Conservation (phyloP, 345 rosid genomes). For the Boechera divaricarpa region DNA sequence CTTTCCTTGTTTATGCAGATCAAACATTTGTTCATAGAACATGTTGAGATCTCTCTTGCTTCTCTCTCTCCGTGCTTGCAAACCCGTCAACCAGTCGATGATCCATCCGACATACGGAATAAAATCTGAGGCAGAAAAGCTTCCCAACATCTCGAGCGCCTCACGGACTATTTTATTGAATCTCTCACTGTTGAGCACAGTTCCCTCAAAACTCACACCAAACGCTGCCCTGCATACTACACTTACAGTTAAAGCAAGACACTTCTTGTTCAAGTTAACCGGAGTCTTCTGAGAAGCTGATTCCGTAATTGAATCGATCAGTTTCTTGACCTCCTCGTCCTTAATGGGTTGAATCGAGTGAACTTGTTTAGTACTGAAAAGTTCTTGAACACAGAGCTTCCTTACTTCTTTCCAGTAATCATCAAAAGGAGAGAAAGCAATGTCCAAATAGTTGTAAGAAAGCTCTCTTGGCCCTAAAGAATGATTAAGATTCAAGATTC, state of each 20-base stretch:
- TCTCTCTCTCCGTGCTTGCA: constrained; percentile 37
- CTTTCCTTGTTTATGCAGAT: constrained; percentile 46
- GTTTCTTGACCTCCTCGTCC: constrained; percentile 51
- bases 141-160: constrained; percentile 38
- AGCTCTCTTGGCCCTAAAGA: constrained; percentile 43
- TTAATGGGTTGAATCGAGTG: constrained; percentile 45
- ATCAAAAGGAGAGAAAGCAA: constrained; percentile 52
- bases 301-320: constrained; percentile 39
- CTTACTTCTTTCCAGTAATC: constrained; percentile 56
- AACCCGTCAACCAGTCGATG: constrained; percentile 51
- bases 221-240: constrained; percentile 52
- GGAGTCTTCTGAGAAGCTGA: constrained; percentile 8
- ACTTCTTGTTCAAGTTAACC: constrained; percentile 40
- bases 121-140: constrained; percentile 51
- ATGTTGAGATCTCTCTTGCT: constrained; percentile 44
- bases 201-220: constrained; percentile 50
- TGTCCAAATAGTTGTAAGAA: constrained; percentile 51
- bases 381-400: constrained; percentile 46
- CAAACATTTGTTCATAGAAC: constrained; percentile 52
- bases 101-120: constrained; percentile 52
- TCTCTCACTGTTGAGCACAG: constrained; percentile 34
- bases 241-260: constrained; percentile 39
- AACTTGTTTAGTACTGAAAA: constrained; percentile 49
- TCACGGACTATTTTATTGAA: constrained; percentile 48
- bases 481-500: neutral